Evolutionary conservation across 108 stramenopile genomes (phyloP), one percentile per base, ranked within the genome.

Genomic region (Nannochloropsis oceanica): DNA sequence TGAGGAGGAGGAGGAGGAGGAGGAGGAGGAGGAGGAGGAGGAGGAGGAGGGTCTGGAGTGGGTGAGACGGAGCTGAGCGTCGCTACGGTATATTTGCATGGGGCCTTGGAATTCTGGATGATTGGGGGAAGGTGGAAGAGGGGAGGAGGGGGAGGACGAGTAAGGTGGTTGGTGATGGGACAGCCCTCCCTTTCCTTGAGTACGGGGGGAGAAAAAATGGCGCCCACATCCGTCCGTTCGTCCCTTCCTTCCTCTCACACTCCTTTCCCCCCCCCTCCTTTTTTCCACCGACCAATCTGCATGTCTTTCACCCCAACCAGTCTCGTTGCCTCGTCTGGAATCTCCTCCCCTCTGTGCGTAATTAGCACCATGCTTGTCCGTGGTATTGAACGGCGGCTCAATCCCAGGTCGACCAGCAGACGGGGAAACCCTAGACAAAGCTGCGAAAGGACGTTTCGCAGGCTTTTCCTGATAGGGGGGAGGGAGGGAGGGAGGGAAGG

Each of bases 271-370:
- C 34, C 34, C 34, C 34, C 34, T 34, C 34, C 34, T 5, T 34
- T 5, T 5, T 5, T 34, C 59, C 59, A 73, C 59, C 22, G 2
- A 73, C 59, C 59, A n/a, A 73, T 73, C n/a, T 81, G 43, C 43
- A 81, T 25, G 20, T 22, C 46, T 26, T 81, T 44, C 80, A 22
- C 73, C 85, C 82, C 14, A 7, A 92, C 59, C 8, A 94, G 85
- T 8, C 80, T 85, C 42, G 88, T 80, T 3, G 93, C 82, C 84
- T 92, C 93, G 43, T 91, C 89, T 14, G 90, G 87, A 11, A 95
- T 84, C 90, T 95, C 94, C 87, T 93, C 94, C 8, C 91, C 80
- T 2, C 94, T 90, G 84, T 94, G 93, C 27, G 93, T 93, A 43
- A 92, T 82, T 26, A 93, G 79, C 43, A 94, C 27, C 13, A 95